Base-by-base conservation (phyloP, 176 grass and related monocot genomes). In the Stipa capillata region DNA sequence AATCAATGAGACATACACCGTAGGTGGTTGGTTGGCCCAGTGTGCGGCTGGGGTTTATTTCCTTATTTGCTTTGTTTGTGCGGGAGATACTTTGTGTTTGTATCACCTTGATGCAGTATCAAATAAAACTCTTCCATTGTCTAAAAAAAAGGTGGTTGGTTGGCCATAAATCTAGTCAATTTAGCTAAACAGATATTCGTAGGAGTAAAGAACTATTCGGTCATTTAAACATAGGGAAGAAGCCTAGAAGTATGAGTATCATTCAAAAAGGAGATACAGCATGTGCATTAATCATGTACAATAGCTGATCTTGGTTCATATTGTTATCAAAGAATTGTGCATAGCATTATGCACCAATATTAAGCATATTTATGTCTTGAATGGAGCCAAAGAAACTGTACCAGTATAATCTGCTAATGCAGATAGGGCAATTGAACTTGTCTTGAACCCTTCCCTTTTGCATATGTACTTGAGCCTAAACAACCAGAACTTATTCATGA, bases 331-430 rank as follows among this genome's bases (percentile, higher is more conserved):
- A 21, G 43, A 74, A 69, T 74, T 80, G 44, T 65, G 23, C 21
- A 79, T 74, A 33, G 18, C 31, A 79, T 57, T 44, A 70, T 21
- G 36, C 52, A 78, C 59, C 51, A 70, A 72, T 27, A 65, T 37
- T 67, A 58, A 42, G 61, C 73, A 62, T 63, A 83, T 36, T 24
- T 78, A 36, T 78, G 25, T 28, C 17, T 84, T 69, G 32, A 27
- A 37, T 58, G 74, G 72, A 78, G 45, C 48, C 63, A 58, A 82
- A 28, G 12, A 69, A 87, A 85, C 20, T 65, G 44, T 72, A 97
- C 94, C 94, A 55, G 94, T 97, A 79, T 90, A 94, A 76, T 97
- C 95, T 24, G 89, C 95, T 76, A 97, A 93, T 73, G 95, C 89
- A 84, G 91, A 88, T 79, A 97, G 91, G 23, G 80, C 89, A 50